Conservation (phyloP, 2,329 filamentous ascomycete genomes). For the Fusarium sp. region DNA sequence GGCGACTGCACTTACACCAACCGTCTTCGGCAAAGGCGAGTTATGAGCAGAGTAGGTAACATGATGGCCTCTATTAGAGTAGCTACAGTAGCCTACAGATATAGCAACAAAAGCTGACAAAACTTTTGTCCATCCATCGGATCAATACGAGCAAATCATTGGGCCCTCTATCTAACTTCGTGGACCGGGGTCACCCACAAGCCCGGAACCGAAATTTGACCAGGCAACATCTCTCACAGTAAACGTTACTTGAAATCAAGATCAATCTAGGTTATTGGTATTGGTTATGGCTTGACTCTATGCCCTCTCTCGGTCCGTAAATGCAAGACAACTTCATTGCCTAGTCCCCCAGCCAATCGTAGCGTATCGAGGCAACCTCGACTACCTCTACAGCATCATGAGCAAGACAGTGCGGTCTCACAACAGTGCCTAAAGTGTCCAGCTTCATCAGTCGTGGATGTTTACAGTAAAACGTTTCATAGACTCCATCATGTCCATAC, state of each 20-base stretch:
- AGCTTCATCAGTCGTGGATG: slow-evolving; percentile 5
- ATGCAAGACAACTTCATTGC: slow-evolving; percentile 6
- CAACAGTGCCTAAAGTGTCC: slow-evolving; percentile 23
- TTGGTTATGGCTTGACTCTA: neutral
- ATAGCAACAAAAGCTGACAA: neutral
- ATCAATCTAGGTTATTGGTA: slow-evolving; percentile 8
- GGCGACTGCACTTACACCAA: slow-evolving; percentile 14
- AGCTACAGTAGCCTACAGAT: neutral
- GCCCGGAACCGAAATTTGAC: slow-evolving; percentile 14
- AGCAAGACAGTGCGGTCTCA: slow-evolving; percentile 34
- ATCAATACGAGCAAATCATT: slow-evolving; percentile 14
- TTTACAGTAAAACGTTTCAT: slow-evolving; percentile 36
- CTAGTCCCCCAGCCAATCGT: slow-evolving; percentile 10
- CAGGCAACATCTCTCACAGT: slow-evolving; percentile 16
- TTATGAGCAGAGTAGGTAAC: neutral
- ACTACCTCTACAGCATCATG: neutral
- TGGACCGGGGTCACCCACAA: neutral
- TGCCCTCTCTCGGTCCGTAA: slow-evolving; percentile 8
- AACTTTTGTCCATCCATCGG: neutral
- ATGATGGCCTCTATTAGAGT: no score
- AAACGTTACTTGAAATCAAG: slow-evolving; percentile 37
- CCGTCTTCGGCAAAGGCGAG: neutral
- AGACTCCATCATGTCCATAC: slow-evolving; percentile 10
- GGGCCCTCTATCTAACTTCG: neutral
- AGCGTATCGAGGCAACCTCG: neutral